Evolutionary conservation across 2,329 filamentous ascomycete genomes (phyloP).

Genomic region (Ampelomyces quisqualis): DNA sequence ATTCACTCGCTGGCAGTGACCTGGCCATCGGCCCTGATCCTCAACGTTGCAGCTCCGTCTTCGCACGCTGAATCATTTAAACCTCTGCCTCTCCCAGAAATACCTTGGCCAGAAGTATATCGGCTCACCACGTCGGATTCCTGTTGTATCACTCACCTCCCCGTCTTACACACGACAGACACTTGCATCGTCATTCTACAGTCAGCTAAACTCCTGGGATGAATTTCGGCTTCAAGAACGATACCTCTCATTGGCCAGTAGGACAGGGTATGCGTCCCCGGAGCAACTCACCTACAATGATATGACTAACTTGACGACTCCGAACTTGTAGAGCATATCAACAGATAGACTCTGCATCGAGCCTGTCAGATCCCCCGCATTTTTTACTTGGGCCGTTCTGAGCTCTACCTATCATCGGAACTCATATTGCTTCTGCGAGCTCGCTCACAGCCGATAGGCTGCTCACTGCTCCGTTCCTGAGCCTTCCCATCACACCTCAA

Average conservation of each 20-base stretch:
- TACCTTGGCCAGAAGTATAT: slow-evolving; percentile 12
- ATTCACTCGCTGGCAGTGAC: slow-evolving; percentile 7
- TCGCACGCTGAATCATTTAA: slow-evolving; percentile 21
- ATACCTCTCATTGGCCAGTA: slow-evolving; percentile 47
- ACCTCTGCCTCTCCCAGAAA: slow-evolving; percentile 8
- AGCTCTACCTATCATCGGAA: slow-evolving; percentile 22
- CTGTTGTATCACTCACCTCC: slow-evolving; percentile 5
- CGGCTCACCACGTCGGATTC: slow-evolving; percentile 14
- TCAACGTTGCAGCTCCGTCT: slow-evolving; percentile 27
- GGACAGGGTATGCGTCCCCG: slow-evolving; percentile 36
- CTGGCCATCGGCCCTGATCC: slow-evolving; percentile 16
- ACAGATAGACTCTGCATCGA: slow-evolving; percentile 29
- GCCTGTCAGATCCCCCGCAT: slow-evolving; percentile 22
- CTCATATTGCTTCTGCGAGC: slow-evolving; percentile 30
- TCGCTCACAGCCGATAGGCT: slow-evolving; percentile 24
- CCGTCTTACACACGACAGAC: slow-evolving; percentile 8
- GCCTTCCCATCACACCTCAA: slow-evolving; percentile 25
- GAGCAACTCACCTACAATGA: not conserved
- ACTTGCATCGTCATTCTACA: slow-evolving; percentile 1
- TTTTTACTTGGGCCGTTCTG: slow-evolving; percentile 7
- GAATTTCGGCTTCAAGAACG: slow-evolving; percentile 47
- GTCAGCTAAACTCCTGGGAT: slow-evolving; percentile 29
- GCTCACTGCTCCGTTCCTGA: slow-evolving; percentile 29
- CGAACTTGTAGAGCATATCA: slow-evolving; percentile 42
- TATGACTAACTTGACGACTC: slow-evolving; percentile 5